These are phyloP conservation scores for Vigna radiata DNA, from an alignment of 306 rosid genomes.

Conservation along the genomic window DNA sequence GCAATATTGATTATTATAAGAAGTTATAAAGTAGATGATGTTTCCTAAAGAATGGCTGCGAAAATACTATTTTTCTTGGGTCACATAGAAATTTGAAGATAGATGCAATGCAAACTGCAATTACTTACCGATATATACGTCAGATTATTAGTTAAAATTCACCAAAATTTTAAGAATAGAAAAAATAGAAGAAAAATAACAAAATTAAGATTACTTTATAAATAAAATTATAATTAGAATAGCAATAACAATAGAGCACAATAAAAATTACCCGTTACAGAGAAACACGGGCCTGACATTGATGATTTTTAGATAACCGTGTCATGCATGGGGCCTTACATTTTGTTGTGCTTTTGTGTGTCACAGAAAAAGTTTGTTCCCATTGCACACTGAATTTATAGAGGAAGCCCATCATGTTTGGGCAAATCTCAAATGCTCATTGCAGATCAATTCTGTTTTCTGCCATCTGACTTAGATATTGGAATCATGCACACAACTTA, in stretches of 20 bases:
- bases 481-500: neutral
- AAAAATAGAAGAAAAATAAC: neutral
- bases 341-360: neutral
- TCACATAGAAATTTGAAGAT: too few relatives aligned
- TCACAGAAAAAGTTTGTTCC: neutral
- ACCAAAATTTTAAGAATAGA: neutral
- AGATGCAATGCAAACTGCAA: too few relatives aligned
- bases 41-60: too few relatives aligned
- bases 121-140: too few relatives aligned
- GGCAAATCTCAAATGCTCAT: neutral
- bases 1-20: too few relatives aligned
- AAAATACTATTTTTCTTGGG: too few relatives aligned
- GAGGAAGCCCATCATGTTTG: neutral
- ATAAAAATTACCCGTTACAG: neutral
- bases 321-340: neutral
- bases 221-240: neutral
- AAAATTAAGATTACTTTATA: neutral
- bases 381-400: neutral
- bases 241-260: neutral
- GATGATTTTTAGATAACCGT: too few relatives aligned
- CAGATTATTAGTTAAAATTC: neutral
- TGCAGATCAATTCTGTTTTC: neutral
- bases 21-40: too few relatives aligned
- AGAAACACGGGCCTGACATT: neutral
- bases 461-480: neutral